Base-by-base conservation (phyloP, 306 rosid genomes). In the Cucurbita ficifolia region DNA sequence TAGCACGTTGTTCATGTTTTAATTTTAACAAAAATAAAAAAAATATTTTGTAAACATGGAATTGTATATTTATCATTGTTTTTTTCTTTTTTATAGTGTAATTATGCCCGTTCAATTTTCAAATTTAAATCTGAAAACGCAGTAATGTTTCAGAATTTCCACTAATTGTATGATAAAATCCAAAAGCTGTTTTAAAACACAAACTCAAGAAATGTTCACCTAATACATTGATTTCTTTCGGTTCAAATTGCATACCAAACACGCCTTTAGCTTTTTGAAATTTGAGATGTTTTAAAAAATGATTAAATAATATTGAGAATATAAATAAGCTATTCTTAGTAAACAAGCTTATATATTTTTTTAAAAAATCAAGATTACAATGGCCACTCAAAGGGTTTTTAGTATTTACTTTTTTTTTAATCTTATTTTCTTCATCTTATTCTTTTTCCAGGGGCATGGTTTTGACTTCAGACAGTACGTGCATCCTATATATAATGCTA, bases 391-490 rank as follows among this genome's bases (percentile, higher is more conserved):
- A 12, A 3, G 58, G 1, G 74, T 24, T 29, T 29, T 29, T 4
- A 49, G 12, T 49, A 13, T 17, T 7, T 35, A 5, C 4, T 24
- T 2, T 24, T 33, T 29, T 5, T 16, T n/a, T 5, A 5, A 17
- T 57, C 2, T 48, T 59, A 2, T 5, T 50, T 19, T 12, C 48
- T 21, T 35, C 78, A 5, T 55, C 19, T 19, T 53, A 67, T 67
- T 81, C 45, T 17, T 42, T 49, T 55, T 77, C 40, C 79, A 95
- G 99, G 96, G 79, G 46, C 75, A 76, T 48, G 79, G 84, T 76
- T 95, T 95, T 81, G 96, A 95, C 80, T 95, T 91, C 82, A 87
- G 88, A 76, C 90, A 95, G 29, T 91, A 83, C 73, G 96, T 95
- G 75, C 97, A 76, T 73, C 97, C 99, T 40, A 87, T 95, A 75